Evolutionary conservation across 768 basidiomycete species (phyloP).

Genomic region (Tephrocybe sp.): DNA sequence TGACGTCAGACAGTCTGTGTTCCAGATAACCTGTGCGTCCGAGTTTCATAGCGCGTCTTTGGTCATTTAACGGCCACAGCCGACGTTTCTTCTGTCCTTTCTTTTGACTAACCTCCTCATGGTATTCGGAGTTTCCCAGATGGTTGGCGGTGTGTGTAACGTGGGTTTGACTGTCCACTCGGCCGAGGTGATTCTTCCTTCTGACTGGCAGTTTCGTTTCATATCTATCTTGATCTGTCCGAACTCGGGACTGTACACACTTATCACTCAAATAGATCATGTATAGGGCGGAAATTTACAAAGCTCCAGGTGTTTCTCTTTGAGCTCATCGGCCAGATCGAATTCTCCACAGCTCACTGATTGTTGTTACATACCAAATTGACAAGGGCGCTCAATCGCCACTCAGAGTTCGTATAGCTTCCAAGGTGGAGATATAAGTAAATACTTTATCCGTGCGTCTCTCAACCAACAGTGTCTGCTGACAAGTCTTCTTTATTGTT

Average conservation of each 20-base stretch:
- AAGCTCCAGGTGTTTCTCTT: constrained; percentile 59
- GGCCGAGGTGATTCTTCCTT: no score
- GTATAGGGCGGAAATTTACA: constrained; percentile 39
- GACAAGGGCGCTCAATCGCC: constrained; percentile 41
- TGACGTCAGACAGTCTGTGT: constrained; percentile 43
- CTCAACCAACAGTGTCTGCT: background rate
- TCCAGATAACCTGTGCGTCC: no score
- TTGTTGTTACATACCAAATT: no score
- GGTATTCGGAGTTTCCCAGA: constrained; percentile 29
- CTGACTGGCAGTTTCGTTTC: background rate
- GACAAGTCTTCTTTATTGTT: background rate
- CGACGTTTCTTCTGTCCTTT: constrained; percentile 4
- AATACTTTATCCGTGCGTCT: background rate
- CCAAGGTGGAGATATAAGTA: constrained; percentile 12
- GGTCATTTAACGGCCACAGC: background rate
- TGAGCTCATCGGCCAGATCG: constrained; percentile 51
- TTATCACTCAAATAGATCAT: constrained; percentile 19
- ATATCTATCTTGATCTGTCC: no score
- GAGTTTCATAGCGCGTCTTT: background rate
- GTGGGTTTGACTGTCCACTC: no score
- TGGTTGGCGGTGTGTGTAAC: constrained; percentile 26
- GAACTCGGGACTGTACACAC: background rate
- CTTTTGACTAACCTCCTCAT: constrained; percentile 16
- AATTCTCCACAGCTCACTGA: constrained; percentile 45
- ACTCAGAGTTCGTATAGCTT: constrained; percentile 32